Percentiles rank a stretch among this genome's conserved stretches.
Conservation (phyloP, 768 basidiomycete species). For the Tricholoma flavovirens region DNA sequence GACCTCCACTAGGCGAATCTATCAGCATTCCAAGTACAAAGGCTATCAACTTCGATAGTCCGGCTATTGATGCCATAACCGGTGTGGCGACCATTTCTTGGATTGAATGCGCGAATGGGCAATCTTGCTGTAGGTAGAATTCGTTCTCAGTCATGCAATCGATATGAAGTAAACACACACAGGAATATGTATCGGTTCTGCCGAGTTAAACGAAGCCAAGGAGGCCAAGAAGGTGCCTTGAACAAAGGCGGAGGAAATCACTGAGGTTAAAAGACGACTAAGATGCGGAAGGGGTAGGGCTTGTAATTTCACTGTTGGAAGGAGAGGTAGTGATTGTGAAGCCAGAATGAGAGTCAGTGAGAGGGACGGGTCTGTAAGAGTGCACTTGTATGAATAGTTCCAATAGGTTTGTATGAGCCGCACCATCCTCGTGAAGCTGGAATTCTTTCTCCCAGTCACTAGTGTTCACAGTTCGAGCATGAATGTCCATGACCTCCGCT, state of each 20-base stretch:
- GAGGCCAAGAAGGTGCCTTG: conserved; percentile 49
- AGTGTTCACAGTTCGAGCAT: conserved; percentile 27
- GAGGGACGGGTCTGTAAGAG: conserved; percentile 35
- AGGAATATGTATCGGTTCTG: conserved; percentile 26
- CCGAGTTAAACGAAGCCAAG: conserved; percentile 27
- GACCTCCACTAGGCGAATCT: conserved; percentile 25
- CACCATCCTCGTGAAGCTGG: conserved; percentile 42
- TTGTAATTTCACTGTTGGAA: conserved; percentile 49
- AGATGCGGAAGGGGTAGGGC: conserved; percentile 53
- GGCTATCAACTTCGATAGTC: conserved; percentile 35
- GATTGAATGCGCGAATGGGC: conserved; percentile 31
- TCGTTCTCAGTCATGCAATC: neutral
- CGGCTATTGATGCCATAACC: conserved; percentile 31
- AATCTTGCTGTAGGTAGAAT: conserved; percentile 12
- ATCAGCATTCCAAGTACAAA: conserved; percentile 29
- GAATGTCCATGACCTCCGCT: conserved; percentile 69
- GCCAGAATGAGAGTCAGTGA: conserved; percentile 50
- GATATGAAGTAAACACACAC: conserved; percentile 14
- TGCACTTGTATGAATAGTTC: neutral
- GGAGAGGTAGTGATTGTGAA: conserved; percentile 53
- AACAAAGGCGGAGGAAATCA: conserved; percentile 50
- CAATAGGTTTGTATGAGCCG: conserved; percentile 17
- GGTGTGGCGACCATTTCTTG: conserved; percentile 28
- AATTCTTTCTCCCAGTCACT: conserved; percentile 67
- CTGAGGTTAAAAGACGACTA: conserved; percentile 30